Conservation (phyloP, 2,329 filamentous ascomycete species). For the Chaetomiaceae sp. region DNA sequence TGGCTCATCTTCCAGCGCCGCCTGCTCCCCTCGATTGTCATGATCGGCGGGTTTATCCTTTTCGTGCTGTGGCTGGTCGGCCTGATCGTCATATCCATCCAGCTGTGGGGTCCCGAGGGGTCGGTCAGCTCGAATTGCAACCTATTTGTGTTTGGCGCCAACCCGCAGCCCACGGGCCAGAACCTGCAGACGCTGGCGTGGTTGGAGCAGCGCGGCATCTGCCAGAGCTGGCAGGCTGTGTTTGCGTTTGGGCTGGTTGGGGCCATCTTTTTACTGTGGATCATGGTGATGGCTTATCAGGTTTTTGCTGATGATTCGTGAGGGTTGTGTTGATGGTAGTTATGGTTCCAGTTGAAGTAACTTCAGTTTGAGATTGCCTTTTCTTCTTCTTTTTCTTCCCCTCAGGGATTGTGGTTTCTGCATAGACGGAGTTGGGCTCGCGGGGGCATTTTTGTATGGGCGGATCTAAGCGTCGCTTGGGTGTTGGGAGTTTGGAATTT, state of each 20-base stretch:
- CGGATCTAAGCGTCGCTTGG: neutral
- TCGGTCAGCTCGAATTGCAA: slow-evolving; percentile 58
- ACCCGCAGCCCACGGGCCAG: slow-evolving; percentile 46
- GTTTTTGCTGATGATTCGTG: slow-evolving; percentile 46
- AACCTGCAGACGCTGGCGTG: slow-evolving; percentile 56
- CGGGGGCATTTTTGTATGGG: neutral
- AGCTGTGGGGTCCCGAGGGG: slow-evolving; percentile 59
- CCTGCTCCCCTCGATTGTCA: slow-evolving; percentile 57
- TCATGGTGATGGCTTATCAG: slow-evolving; percentile 64
- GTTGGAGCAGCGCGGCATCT: slow-evolving; percentile 60
- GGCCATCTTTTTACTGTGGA: slow-evolving; percentile 59
- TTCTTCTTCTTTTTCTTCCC: neutral
- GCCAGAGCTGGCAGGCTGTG: slow-evolving; percentile 60
- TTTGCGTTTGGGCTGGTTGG: slow-evolving; percentile 61
- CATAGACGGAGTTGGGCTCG: slow-evolving; percentile 14
- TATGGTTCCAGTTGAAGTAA: neutral
- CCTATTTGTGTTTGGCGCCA: slow-evolving; percentile 47
- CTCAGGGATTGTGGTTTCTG: too few species aligned
- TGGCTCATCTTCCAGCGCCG: slow-evolving; percentile 58
- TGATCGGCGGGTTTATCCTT: slow-evolving; percentile 61
- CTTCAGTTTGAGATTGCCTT: neutral
- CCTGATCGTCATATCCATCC: slow-evolving; percentile 56
- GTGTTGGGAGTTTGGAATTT: slow-evolving; percentile 3
- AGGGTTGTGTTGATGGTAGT: neutral
- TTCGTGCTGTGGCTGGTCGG: slow-evolving; percentile 66